Conservation (phyloP, 352 stramenopile genomes). For the Pythium periplocum region DNA sequence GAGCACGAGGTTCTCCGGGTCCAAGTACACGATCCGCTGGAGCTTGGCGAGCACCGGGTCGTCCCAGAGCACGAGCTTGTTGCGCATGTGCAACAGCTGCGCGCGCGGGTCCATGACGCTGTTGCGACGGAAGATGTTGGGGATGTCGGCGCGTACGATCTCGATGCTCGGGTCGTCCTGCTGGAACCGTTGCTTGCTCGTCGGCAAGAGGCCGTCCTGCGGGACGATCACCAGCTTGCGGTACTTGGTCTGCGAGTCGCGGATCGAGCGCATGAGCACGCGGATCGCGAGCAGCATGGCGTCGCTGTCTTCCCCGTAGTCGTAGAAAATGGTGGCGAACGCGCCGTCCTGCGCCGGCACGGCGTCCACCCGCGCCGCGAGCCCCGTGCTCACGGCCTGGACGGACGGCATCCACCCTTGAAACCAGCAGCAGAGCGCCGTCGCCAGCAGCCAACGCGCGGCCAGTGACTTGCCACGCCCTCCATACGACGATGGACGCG, state of each 20-base stretch:
- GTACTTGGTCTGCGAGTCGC: conserved; percentile 62
- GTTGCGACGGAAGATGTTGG: conserved; percentile 65
- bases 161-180: conserved; percentile 58
- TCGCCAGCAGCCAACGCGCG: too few species aligned
- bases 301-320: conserved; percentile 55
- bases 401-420: too few species aligned
- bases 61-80: conserved; percentile 80
- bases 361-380: not conserved
- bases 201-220: conserved; percentile 43
- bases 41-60: conserved; percentile 55
- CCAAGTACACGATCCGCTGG: conserved; percentile 70
- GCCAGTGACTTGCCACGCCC: too few species aligned
- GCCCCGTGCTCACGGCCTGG: not conserved
- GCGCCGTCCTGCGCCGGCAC: conserved; percentile 27
- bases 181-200: conserved; percentile 31
- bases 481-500: too few species aligned
- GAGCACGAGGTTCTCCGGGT: conserved; percentile 75
- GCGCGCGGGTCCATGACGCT: conserved; percentile 54
- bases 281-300: conserved; percentile 53
- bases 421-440: too few species aligned
- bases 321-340: conserved; percentile 71
- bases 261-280: conserved; percentile 65
- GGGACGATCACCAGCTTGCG: conserved; percentile 67
- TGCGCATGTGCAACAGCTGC: conserved; percentile 78
- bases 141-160: conserved; percentile 53